phyloP scores from a whole-genome alignment of 2,329 filamentous ascomycete species.

The Diplodia corticola region DNA sequence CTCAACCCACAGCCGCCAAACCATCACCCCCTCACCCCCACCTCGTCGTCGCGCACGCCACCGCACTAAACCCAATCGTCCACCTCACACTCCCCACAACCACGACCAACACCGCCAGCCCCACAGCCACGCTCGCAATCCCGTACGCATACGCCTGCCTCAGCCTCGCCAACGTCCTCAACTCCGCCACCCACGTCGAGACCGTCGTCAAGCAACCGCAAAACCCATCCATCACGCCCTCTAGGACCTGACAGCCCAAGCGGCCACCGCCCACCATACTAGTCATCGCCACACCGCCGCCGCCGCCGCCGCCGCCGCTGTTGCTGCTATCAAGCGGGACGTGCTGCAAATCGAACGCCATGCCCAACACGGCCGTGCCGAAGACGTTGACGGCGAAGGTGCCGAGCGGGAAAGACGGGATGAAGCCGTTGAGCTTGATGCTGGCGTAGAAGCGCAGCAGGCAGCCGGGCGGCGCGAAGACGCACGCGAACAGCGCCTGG shows the following conservation, averaged over 20 bases:
- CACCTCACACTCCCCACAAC: conserved; percentile 77
- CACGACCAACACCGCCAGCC: conserved; percentile 61
- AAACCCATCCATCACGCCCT: conserved; percentile 51
- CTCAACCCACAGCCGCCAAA: background rate
- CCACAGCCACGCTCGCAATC: conserved; percentile 58
- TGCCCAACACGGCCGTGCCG: conserved; percentile 72
- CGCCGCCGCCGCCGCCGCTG: no score
- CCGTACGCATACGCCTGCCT: conserved; percentile 70
- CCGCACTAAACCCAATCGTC: conserved; percentile 52
- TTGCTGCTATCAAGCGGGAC: conserved; percentile 40
- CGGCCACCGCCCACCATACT: conserved; percentile 42
- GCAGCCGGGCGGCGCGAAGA: conserved; percentile 81
- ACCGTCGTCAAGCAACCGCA: conserved; percentile 52
- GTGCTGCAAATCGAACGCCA: conserved; percentile 78
- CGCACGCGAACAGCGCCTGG: conserved; percentile 70
- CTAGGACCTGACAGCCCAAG: conserved; percentile 48
- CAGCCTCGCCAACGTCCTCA: conserved; percentile 38
- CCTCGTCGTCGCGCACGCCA: conserved; percentile 34
- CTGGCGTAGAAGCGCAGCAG: conserved; percentile 73
- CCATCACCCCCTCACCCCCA: background rate
- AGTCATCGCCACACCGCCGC: no score
- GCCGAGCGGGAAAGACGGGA: conserved; percentile 74
- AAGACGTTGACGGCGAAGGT: conserved; percentile 81
- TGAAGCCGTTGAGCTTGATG: conserved; percentile 66
- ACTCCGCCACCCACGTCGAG: conserved; percentile 50